Evolutionary conservation across 805 yeast genomes (phyloP), one percentile per base, ranked within the genome.

Genomic region (Myxozyma udenii): DNA sequence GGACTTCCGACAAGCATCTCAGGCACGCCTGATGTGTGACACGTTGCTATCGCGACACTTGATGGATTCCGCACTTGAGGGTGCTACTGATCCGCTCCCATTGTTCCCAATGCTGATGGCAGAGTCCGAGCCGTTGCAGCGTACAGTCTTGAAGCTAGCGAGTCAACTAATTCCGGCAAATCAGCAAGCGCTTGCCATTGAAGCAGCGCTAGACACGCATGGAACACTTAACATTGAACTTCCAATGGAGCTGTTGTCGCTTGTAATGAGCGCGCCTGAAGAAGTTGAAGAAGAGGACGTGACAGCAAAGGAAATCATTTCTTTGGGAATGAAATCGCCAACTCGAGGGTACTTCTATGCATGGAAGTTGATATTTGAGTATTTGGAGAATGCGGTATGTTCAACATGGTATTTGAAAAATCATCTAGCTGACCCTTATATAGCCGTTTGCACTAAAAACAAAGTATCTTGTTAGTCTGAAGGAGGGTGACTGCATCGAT

Each of bases 341-440:
- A 40, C 49, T 40, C 35, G 58, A 64, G 74, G 41, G 62, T 84
- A 78, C 62, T 59, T 84, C 30, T 83, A 86, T 83, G 70, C 80
- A 50, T 89, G 95, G 95, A 70, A 69, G 55, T 70, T 87, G 48
- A 66, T 85, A 0, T 74, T 85, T 56, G 71, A 69, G 25, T 81
- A 81, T 65, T 85, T 88, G 64, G 74, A 76, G 46, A 79, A 81
- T 51, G 76, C 85, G 4, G 79, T 52, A 52, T 36, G 49, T 52
- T 1, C 22, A 11, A 9, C 12, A 28, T 28, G 28, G 4, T 28
- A 9, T 19, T 7, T 26, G 16, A 23, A 5, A 11, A 1, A 1
- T 14, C 3, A 6, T 7, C 1, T 22, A 42, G 18, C 45, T 41
- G 18, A 50, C 36, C 11, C 18, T 14, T 22, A n/a, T 12, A 5